Evolutionary conservation across 148 eudicot species (phyloP).

Genomic region (Rhododendron henanense): DNA sequence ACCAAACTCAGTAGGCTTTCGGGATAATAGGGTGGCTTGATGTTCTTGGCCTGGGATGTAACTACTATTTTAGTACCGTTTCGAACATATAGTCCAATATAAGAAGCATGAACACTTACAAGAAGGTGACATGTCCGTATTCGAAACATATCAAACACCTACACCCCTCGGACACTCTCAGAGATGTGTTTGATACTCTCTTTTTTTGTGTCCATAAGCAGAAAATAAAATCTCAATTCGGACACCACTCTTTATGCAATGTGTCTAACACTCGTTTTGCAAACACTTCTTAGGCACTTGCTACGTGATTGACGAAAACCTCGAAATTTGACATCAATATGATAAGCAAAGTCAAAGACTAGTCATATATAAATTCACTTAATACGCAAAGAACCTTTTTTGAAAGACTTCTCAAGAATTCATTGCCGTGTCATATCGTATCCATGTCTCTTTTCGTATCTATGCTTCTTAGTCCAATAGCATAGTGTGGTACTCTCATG

Average conservation of each 20-base stretch:
- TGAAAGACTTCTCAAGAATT: neutral
- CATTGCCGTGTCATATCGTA: neutral
- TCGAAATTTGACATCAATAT: neutral
- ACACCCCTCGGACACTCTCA: neutral
- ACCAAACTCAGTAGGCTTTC: neutral
- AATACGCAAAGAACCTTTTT: neutral
- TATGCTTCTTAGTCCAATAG: too few relatives aligned
- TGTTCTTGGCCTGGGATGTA: neutral
- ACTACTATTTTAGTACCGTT: neutral
- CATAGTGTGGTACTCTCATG: too few relatives aligned
- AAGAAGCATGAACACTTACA: neutral
- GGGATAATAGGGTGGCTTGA: neutral
- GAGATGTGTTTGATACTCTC: neutral
- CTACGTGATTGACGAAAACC: neutral
- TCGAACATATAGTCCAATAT: neutral
- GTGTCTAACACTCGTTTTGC: neutral
- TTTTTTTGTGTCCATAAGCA: neutral
- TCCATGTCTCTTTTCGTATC: neutral
- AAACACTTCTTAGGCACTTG: neutral
- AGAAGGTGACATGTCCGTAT: neutral
- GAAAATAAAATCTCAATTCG: neutral
- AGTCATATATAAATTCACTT: neutral
- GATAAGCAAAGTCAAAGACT: neutral
- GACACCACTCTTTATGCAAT: neutral
- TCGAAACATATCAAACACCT: neutral